Evolutionary conservation across 2,329 filamentous ascomycete species (phyloP).

Genomic region (Lizonia empirigonia): DNA sequence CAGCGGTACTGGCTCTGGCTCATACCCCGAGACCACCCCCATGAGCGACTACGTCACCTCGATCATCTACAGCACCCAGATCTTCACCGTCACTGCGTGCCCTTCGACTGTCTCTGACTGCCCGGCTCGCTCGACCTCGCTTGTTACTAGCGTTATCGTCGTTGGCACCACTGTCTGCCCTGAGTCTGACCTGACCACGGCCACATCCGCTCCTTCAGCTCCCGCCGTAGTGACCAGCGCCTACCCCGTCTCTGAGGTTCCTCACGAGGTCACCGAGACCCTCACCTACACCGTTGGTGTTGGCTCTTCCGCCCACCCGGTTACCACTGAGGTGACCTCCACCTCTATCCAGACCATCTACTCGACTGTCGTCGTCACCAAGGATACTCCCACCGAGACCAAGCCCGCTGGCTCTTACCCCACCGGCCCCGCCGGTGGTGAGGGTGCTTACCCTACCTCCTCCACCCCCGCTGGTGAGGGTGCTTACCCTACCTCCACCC

Average conservation of each 20-base stretch:
- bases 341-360: slow-evolving; percentile 43
- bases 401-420: slow-evolving; percentile 19
- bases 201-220: slow-evolving; percentile 19
- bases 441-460: neutral
- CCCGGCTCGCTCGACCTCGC: slow-evolving; percentile 41
- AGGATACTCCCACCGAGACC: slow-evolving; percentile 16
- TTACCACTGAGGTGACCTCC: slow-evolving; percentile 47
- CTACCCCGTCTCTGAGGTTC: slow-evolving; percentile 34
- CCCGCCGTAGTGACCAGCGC: slow-evolving; percentile 23
- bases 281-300: slow-evolving; percentile 52
- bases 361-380: slow-evolving; percentile 40
- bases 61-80: slow-evolving; percentile 52
- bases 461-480: slow-evolving; percentile 1
- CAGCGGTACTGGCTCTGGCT: slow-evolving; percentile 24
- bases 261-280: slow-evolving; percentile 48
- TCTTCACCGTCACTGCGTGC: slow-evolving; percentile 50
- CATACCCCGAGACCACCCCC: slow-evolving; percentile 47
- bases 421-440: slow-evolving; percentile 19
- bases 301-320: slow-evolving; percentile 52
- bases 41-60: slow-evolving; percentile 48
- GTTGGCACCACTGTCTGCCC: slow-evolving; percentile 54
- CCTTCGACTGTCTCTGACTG: slow-evolving; percentile 46
- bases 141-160: slow-evolving; percentile 50
- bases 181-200: slow-evolving; percentile 23
- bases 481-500: neutral